Evolutionary conservation across 2,329 filamentous ascomycete species (phyloP), one percentile per base, ranked within the genome.

Genomic region (Paracamarosporium sp.): DNA sequence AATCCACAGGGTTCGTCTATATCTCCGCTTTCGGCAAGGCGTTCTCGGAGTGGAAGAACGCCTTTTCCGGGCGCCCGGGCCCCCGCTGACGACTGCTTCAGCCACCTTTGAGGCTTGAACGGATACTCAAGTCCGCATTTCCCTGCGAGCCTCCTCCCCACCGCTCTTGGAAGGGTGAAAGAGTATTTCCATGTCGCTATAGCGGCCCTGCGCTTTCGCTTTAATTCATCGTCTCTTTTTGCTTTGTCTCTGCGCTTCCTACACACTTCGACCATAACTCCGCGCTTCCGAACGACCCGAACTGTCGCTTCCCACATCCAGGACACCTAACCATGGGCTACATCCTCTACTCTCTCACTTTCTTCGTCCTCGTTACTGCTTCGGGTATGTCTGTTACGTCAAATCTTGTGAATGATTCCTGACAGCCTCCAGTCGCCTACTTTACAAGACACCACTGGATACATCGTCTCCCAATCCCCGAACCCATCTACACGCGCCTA

Each of bases 381-480:
- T 95, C 92, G 55, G 80, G 88, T 90, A 82, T 59, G 80, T 56
- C 15, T 24, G 50, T 35, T 47, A 43, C 25, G 54, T 44, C 28
- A 30, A 50, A n/a, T 30, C 38, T 51, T 50, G 51, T 57, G 45
- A 38, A 41, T 56, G 46, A 31, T 56, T 65, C 60, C 67, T 69
- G 56, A 60, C 58, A 43, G 22, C 33, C 28, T 43, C 25, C 65
- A 91, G 86, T 82, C 57, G 88, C 95, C 69, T 97, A 93, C 83
- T 80, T 95, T 65, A 94, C 91, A 56, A 92, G 94, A 66, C 77
- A 83, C 55, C 83, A 83, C 79, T 98, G 95, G 95, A 79, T 90
- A 43, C 88, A 86, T 55, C 81, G 86, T 65, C 78, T 96, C 45
- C 88, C 89, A 4, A 83, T 81, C 70, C 80, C 85, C 36, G 76